phyloP scores from a whole-genome alignment of 2,329 filamentous ascomycete genomes.

The Cryphonectria nitschkei region DNA sequence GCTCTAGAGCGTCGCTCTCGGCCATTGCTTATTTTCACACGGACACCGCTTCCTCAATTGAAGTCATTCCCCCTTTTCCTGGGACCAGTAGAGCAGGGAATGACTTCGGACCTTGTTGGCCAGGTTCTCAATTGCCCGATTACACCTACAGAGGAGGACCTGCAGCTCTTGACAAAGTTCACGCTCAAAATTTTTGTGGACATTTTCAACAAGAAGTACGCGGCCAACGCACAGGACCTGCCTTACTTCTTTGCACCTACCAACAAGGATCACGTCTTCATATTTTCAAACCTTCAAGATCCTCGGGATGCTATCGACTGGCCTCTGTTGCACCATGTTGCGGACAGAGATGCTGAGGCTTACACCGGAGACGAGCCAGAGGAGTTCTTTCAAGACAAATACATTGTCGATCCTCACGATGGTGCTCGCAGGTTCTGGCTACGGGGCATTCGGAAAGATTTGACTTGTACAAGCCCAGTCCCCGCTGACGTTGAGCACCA shows the following conservation, averaged over 20 bases:
- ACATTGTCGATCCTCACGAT: constrained; percentile 61
- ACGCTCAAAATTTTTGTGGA: constrained; percentile 79
- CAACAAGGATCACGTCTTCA: constrained; percentile 34
- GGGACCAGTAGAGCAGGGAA: constrained; percentile 47
- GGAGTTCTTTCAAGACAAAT: constrained; percentile 56
- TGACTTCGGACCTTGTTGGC: constrained; percentile 61
- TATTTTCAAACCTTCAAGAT: constrained; percentile 32
- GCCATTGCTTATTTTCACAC: constrained; percentile 72
- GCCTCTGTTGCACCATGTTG: constrained; percentile 52
- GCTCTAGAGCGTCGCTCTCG: constrained; percentile 62
- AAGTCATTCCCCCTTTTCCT: constrained; percentile 75
- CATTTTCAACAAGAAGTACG: constrained; percentile 86
- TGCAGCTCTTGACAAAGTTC: constrained; percentile 68
- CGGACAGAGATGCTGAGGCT: constrained; percentile 39
- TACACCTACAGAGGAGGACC: constrained; percentile 43
- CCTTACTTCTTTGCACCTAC: constrained; percentile 83
- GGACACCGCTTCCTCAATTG: constrained; percentile 64
- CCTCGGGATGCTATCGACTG: constrained; percentile 60
- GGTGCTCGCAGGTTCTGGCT: constrained; percentile 67
- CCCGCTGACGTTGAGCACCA: constrained; percentile 56
- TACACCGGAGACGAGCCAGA: constrained; percentile 50
- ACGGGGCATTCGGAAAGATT: constrained; percentile 54
- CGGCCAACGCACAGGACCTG: constrained; percentile 63
- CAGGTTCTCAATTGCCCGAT: constrained; percentile 49
- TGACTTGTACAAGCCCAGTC: constrained; percentile 68